Conservation (phyloP, 2,329 filamentous ascomycete species). For the Colletotrichum costaricense region DNA sequence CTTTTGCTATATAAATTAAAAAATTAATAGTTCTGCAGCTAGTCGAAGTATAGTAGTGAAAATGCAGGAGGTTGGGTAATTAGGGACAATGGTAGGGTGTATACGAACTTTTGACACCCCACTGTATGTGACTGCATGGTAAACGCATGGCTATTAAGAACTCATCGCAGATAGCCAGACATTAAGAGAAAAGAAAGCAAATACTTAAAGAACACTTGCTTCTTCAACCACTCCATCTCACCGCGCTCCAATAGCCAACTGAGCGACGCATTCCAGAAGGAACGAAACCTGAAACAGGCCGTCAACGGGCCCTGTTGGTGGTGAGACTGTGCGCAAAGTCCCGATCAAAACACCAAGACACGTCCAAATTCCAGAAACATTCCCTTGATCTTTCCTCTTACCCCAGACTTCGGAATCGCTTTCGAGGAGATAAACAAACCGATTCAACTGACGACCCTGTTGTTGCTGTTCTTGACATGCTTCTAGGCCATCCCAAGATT, state of each 20-base stretch:
- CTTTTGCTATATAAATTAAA: neutral
- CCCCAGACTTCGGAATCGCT: neutral
- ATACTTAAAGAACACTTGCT: constrained; percentile 2
- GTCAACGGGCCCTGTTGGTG: neutral
- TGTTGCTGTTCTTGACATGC: neutral
- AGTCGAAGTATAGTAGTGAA: neutral
- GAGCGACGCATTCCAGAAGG: constrained; percentile 22
- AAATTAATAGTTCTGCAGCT: neutral
- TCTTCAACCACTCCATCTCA: neutral
- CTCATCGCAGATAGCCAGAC: neutral
- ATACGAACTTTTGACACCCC: too few relatives aligned
- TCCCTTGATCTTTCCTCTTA: neutral
- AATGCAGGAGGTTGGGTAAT: neutral
- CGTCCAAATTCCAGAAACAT: neutral
- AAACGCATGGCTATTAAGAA: neutral
- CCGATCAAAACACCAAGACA: neutral
- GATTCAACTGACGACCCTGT: neutral
- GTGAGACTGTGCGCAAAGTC: constrained; percentile 24
- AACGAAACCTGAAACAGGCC: constrained; percentile 28
- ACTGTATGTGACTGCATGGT: neutral
- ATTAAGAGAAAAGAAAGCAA: neutral
- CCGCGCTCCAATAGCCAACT: neutral
- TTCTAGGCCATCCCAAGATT: neutral
- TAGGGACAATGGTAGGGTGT: too few relatives aligned
- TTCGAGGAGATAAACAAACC: neutral